Evolutionary conservation across 2,329 filamentous ascomycete species (phyloP).

Genomic region (Arthrinium phaeospermum): DNA sequence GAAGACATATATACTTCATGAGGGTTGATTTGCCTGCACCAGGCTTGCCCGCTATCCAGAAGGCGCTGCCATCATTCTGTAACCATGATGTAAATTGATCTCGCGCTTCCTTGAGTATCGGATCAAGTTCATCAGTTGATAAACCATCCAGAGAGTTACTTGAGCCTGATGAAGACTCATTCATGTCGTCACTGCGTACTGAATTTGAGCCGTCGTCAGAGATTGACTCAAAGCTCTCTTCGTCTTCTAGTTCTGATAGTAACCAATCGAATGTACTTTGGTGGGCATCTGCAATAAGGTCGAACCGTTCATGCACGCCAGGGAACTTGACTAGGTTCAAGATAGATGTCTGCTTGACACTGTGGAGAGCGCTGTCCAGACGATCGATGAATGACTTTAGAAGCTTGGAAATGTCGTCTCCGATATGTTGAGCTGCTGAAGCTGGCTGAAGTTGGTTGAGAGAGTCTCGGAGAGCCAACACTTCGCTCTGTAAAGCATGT

Average conservation of each 20-base stretch:
- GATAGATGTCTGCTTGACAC: not conserved
- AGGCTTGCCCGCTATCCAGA: slow-evolving; percentile 30
- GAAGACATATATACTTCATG: slow-evolving; percentile 29
- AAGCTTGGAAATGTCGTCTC: not conserved
- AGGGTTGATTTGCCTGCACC: slow-evolving; percentile 33
- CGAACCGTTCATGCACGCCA: not conserved
- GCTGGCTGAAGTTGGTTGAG: not conserved
- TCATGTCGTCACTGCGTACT: not conserved
- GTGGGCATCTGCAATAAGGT: not conserved
- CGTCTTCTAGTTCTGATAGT: not conserved
- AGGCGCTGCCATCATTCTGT: slow-evolving; percentile 23
- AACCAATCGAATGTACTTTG: not conserved
- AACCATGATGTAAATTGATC: not conserved
- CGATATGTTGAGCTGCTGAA: not conserved
- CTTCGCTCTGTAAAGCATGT: not conserved
- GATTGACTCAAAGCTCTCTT: not conserved
- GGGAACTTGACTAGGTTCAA: not conserved
- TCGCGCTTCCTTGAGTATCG: not conserved
- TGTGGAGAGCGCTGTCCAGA: not conserved
- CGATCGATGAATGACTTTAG: not conserved
- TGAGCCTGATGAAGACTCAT: not conserved
- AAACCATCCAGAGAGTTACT: not conserved
- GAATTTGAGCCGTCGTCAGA: not conserved
- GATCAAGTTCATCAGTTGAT: not conserved
- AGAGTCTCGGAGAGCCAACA: not conserved